These are phyloP conservation scores for Meyerozyma smithsonii DNA, from an alignment of 1,139 yeast genomes.

Conservation along the genomic window DNA sequence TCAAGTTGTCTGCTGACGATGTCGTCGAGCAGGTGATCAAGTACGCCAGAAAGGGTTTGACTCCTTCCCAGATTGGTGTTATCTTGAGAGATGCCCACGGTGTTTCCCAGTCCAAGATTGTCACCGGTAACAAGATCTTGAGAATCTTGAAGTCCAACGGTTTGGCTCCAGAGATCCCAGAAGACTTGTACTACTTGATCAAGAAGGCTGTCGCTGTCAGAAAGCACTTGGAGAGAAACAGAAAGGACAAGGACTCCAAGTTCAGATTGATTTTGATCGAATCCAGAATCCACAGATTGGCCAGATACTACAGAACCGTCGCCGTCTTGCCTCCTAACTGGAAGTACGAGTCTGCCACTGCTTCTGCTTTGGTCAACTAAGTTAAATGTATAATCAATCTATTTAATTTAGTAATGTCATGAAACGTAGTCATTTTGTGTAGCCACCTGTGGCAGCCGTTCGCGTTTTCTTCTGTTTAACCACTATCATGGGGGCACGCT, in stretches of 20 bases:
- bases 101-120: conserved; percentile 94
- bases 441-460: background rate
- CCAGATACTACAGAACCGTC: conserved; percentile 99
- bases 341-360: conserved; percentile 99
- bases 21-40: conserved; percentile 98
- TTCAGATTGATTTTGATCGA: conserved; percentile 99
- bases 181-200: conserved; percentile 97
- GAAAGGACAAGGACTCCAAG: conserved; percentile 99
- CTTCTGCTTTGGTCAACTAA: conserved; percentile 98
- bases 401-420: conserved; percentile 2
- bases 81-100: conserved; percentile 99
- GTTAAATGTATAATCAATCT: conserved; percentile 12
- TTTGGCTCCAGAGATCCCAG: conserved; percentile 99
- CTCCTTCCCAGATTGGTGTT: conserved; percentile 99
- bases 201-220: conserved; percentile 99
- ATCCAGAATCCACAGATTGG: conserved; percentile 99
- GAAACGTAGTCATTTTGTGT: background rate
- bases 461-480: background rate
- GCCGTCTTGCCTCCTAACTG: conserved; percentile 99
- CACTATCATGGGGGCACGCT: conserved; percentile 70
- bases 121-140: conserved; percentile 99
- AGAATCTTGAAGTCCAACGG: conserved; percentile 99
- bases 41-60: conserved; percentile 99
- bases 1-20: conserved; percentile 93
- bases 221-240: conserved; percentile 99